phyloP scores from a whole-genome alignment of 2,329 filamentous ascomycete species.

The Xylaria arbuscula region DNA sequence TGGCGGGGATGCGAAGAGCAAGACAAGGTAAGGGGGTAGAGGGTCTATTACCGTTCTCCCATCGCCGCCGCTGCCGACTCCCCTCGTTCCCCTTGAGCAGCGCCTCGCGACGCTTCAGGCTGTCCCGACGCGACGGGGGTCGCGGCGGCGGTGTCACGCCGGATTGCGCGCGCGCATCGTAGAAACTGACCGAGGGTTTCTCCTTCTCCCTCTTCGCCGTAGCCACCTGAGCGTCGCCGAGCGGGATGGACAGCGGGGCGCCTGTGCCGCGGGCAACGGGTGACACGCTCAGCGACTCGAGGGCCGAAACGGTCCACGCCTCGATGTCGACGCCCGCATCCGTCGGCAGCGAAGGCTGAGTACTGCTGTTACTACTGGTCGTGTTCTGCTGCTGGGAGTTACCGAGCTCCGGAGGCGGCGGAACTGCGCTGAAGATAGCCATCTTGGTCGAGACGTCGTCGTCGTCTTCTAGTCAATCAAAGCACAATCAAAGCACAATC shows the following conservation, averaged over 20 bases:
- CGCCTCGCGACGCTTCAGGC: constrained; percentile 72
- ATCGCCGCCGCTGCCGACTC: constrained; percentile 83
- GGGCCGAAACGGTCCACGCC: constrained; percentile 71
- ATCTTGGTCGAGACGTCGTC: constrained; percentile 35
- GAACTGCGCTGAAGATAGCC: constrained; percentile 65
- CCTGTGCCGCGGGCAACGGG: constrained; percentile 69
- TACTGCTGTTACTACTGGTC: not conserved
- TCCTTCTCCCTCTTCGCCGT: constrained; percentile 59
- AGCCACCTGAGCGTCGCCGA: constrained; percentile 73
- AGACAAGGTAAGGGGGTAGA: constrained; percentile 39
- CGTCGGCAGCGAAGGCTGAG: constrained; percentile 32
- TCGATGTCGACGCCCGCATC: constrained; percentile 67
- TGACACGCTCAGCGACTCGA: constrained; percentile 66
- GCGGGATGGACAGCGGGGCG: constrained; percentile 76
- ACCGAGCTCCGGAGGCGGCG: constrained; percentile 58
- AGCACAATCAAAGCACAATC: not conserved
- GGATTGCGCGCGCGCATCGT: constrained; percentile 44
- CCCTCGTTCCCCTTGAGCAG: constrained; percentile 92
- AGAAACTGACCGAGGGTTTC: constrained; percentile 47
- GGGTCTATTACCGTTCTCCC: constrained; percentile 85
- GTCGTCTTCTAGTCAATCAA: not conserved
- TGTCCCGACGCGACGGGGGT: constrained; percentile 64
- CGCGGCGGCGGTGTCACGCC: constrained; percentile 52
- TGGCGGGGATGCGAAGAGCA: not conserved
- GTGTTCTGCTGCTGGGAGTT: constrained; percentile 36